Evolutionary conservation across 495 filamentous ascomycete genomes (phyloP).

Genomic region (Usnea hakonensis): DNA sequence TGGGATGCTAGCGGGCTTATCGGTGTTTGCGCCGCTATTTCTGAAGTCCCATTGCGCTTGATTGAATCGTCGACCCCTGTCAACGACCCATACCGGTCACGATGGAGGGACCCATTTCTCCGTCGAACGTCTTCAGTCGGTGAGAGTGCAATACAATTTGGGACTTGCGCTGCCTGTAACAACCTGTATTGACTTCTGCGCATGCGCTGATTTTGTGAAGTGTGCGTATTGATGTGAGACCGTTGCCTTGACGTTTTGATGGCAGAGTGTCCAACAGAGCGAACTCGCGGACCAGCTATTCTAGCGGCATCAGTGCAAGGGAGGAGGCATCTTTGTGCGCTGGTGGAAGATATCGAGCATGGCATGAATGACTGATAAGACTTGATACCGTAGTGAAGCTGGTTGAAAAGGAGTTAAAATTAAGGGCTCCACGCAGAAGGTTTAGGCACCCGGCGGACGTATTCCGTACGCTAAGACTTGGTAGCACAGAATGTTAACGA

Average conservation of each 20-base stretch:
- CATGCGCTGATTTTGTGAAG: not conserved
- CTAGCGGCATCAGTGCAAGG: not conserved
- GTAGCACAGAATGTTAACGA: too few relatives aligned
- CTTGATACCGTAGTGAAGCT: too few relatives aligned
- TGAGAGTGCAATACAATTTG: not conserved
- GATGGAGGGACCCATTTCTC: not conserved
- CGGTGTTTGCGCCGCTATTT: not conserved
- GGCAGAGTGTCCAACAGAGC: not conserved
- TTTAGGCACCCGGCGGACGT: too few relatives aligned
- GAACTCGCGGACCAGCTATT: not conserved
- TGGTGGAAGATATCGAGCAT: conserved; percentile 9
- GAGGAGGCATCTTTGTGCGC: conserved; percentile 10
- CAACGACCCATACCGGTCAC: not conserved
- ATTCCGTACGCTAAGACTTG: too few relatives aligned
- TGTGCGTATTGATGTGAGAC: not conserved
- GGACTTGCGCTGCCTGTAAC: not conserved
- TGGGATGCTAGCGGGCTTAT: not conserved
- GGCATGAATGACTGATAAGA: conserved; percentile 8
- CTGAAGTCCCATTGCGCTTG: not conserved
- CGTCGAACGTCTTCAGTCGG: not conserved
- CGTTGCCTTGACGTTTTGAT: not conserved
- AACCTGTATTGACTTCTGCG: not conserved
- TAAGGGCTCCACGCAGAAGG: too few relatives aligned
- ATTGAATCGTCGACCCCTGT: not conserved
- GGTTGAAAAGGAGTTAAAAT: too few relatives aligned